Percentiles rank a stretch among this genome's conserved stretches.
Conservation (phyloP, 495 filamentous ascomycete species). For the Aspergillus hancockii region DNA sequence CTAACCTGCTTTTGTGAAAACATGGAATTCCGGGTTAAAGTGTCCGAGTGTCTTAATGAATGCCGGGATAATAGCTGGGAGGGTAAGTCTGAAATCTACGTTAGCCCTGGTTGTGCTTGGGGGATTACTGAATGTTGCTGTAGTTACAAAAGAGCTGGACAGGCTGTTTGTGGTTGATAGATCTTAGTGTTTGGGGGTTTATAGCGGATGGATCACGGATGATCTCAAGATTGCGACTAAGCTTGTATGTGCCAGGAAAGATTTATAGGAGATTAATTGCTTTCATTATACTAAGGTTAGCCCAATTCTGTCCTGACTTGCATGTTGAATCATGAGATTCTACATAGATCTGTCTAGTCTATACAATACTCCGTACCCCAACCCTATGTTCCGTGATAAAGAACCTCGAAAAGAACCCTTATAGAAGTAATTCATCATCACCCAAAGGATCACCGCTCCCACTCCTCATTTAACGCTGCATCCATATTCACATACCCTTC, state of each 20-base stretch:
- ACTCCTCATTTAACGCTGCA: constrained; percentile 44
- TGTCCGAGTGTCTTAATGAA: neutral
- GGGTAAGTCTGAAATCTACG: neutral
- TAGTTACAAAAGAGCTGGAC: too few species aligned
- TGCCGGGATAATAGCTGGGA: neutral
- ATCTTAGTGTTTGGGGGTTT: too few species aligned
- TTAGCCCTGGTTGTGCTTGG: too few species aligned
- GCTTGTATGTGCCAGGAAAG: too few species aligned
- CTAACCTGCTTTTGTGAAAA: neutral
- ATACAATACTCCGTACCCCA: neutral
- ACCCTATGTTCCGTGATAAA: neutral
- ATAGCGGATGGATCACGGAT: too few species aligned
- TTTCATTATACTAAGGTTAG: too few species aligned
- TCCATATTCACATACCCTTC: constrained; percentile 54
- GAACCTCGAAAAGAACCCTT: neutral
- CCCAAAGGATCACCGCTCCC: constrained; percentile 25
- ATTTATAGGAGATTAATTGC: too few species aligned
- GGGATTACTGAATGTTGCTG: too few species aligned
- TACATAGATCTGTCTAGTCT: neutral
- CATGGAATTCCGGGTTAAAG: neutral
- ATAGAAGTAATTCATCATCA: neutral
- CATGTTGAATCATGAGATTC: too few species aligned
- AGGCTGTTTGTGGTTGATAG: too few species aligned
- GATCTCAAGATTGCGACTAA: too few species aligned
- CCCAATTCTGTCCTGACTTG: too few species aligned